These are phyloP conservation scores for Blastobotrys serpentis DNA, from an alignment of 1,139 yeast genomes.

Conservation along the genomic window DNA sequence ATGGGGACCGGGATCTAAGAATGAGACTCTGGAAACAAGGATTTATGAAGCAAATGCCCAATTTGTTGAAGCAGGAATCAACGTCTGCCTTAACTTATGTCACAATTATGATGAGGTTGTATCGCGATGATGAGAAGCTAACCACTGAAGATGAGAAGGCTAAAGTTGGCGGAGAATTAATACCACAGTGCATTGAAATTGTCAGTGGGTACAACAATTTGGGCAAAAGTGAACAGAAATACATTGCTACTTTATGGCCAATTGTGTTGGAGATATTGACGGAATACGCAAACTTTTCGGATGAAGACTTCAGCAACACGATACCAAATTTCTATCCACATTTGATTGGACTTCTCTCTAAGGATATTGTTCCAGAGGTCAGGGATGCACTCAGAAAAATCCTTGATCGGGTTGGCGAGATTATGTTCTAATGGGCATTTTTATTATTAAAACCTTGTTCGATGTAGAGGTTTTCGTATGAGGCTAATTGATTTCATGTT, in stretches of 20 bases:
- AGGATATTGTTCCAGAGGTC: conserved; percentile 67
- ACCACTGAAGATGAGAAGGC: conserved; percentile 22
- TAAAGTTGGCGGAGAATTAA: conserved; percentile 52
- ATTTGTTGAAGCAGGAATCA: conserved; percentile 86
- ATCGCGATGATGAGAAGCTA: conserved; percentile 58
- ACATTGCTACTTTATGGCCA: conserved; percentile 84
- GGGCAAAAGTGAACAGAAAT: conserved; percentile 72
- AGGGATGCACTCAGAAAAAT: conserved; percentile 66
- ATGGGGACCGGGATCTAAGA: conserved; percentile 83
- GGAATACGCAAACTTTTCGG: conserved; percentile 76
- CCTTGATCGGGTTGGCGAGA: conserved; percentile 67
- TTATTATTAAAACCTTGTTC: too few relatives aligned
- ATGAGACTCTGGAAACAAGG: conserved; percentile 89
- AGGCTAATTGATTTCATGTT: background rate
- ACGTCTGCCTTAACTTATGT: conserved; percentile 86
- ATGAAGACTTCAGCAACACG: conserved; percentile 63
- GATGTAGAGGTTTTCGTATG: too few relatives aligned
- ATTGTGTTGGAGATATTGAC: conserved; percentile 83
- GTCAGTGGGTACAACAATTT: conserved; percentile 67
- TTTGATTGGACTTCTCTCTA: conserved; percentile 64
- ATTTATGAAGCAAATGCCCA: conserved; percentile 88
- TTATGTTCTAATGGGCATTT: conserved; percentile 17
- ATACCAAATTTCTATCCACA: conserved; percentile 68
- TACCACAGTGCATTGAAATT: conserved; percentile 71
- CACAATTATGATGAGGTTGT: conserved; percentile 74